Evolutionary conservation across 441 rosid species (phyloP), one percentile per base, ranked within the genome.

Genomic region (Melastoma candidum): DNA sequence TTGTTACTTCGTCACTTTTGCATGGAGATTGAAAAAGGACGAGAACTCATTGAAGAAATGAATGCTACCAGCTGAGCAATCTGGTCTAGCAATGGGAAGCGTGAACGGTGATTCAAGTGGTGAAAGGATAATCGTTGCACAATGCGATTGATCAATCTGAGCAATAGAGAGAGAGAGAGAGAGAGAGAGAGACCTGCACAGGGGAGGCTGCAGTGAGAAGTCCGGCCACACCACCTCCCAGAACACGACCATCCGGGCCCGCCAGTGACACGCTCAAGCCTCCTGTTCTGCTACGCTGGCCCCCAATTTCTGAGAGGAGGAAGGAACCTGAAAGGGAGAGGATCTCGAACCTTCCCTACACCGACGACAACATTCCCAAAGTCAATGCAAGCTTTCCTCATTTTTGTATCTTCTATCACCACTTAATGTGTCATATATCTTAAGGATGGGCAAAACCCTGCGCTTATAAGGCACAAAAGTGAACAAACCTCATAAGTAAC

Each of bases 401-500:
- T 36, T 36, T 36, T 36, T 6, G 10, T 36, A 6, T 36, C 43
- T 36, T 36, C 43, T 36, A 36, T 36, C 43, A 17, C 22, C 22
- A 17, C 22, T 17, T 17, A 6, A 36, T 36, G 43, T 7, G 43
- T 36, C 43, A 36, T 36, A 8, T 1, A 36, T 36, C 43, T 36
- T 36, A 36, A 5, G 10, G 43, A 36, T 36, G 43, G 10, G 43
- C 5, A 7, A 4, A 1, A 10, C 7, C 43, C 43, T 4, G 43
- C 8, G 10, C 2, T 32, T 36, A 36, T 0, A 36, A 36, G 43
- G 43, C 41, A 29, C 12, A 43, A 46, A 56, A 0, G 49, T 46
- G 3, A 59, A 54, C 74, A 47, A 54, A 85, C 95, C 90, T 85
- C 90, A 41, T 80, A 80, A 17, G 82, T 81, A 54, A 83, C 79